Evolutionary conservation across 495 filamentous ascomycete genomes (phyloP).

Genomic region (Neurospora cerealis): DNA sequence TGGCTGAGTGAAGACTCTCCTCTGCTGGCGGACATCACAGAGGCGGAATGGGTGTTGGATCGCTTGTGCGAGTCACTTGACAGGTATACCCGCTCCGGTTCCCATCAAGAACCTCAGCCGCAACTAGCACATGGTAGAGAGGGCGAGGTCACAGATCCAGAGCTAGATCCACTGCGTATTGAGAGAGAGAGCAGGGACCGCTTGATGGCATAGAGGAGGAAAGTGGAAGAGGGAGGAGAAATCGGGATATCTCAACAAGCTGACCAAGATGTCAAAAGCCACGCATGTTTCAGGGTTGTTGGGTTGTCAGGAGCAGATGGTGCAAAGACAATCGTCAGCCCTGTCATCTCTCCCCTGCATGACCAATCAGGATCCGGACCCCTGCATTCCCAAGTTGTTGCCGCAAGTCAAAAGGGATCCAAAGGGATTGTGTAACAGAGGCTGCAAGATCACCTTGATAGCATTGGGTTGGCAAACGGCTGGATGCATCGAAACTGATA

Average conservation of each 20-base stretch:
- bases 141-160: neutral
- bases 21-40: conserved; percentile 48
- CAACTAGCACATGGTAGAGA: neutral
- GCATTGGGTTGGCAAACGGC: neutral
- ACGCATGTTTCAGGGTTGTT: neutral
- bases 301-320: neutral
- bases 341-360: neutral
- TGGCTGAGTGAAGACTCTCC: conserved; percentile 63
- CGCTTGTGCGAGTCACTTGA: conserved; percentile 44
- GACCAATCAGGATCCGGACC: neutral
- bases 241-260: neutral
- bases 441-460: neutral
- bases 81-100: conserved; percentile 19
- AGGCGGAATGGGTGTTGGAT: conserved; percentile 53
- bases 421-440: neutral
- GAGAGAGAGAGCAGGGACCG: neutral
- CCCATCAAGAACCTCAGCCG: neutral
- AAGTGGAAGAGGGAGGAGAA: neutral
- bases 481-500: neutral
- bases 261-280: neutral
- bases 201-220: neutral
- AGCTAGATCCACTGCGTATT: neutral
- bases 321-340: neutral
- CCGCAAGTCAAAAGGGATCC: neutral
- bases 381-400: neutral